Conservation (phyloP, 2,329 filamentous ascomycete species). For the Orbilia ellipsospora region DNA sequence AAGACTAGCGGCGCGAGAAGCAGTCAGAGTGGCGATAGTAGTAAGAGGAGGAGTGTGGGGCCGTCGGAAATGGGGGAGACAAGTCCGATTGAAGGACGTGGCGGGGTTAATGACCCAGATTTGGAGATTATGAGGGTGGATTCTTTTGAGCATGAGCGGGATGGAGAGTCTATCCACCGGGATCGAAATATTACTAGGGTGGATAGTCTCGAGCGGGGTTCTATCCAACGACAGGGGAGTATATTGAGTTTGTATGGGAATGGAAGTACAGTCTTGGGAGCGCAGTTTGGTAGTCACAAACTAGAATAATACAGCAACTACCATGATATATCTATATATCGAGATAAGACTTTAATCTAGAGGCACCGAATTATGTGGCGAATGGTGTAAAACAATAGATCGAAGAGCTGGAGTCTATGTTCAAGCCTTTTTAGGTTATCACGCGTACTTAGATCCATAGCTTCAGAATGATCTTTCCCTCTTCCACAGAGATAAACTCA, state of each 20-base stretch:
- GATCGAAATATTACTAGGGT: background rate
- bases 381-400: no score
- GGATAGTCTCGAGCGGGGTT: constrained; percentile 34
- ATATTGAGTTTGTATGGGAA: background rate
- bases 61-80: background rate
- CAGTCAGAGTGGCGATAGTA: background rate
- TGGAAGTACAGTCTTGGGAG: background rate
- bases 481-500: no score
- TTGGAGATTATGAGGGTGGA: constrained; percentile 35
- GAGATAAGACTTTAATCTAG: no score
- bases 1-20: constrained; percentile 5
- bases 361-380: no score
- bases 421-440: no score
- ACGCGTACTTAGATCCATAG: no score
- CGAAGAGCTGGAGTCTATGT: no score
- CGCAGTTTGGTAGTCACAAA: background rate
- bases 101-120: constrained; percentile 19
- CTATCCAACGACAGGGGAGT: background rate
- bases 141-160: constrained; percentile 27
- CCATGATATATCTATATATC: no score
- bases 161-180: background rate
- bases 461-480: no score
- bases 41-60: constrained; percentile 10
- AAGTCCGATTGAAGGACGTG: background rate
- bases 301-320: background rate